Percentiles rank a stretch among this genome's conserved stretches.
These are phyloP conservation scores for Aspergillus clavatus DNA, from an alignment of 2,329 filamentous ascomycete genomes.

Conservation along the genomic window DNA sequence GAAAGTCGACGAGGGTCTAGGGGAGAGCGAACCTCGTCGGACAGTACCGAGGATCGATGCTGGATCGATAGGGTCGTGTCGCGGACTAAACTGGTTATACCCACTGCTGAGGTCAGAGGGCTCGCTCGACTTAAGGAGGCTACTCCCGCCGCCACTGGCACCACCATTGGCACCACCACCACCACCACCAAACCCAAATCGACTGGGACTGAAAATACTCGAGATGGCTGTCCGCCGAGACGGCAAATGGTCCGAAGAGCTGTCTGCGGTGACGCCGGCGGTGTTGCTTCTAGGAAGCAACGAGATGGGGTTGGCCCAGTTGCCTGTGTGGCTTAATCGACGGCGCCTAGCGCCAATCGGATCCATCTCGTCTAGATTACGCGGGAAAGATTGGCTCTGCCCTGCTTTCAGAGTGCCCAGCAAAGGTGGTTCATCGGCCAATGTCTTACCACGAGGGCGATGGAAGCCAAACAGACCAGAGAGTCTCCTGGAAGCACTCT, in stretches of 20 bases:
- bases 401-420: constrained; percentile 55
- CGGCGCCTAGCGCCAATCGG: constrained; percentile 48
- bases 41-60: constrained; percentile 41
- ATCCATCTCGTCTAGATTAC: constrained; percentile 50
- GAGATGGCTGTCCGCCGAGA: constrained; percentile 39
- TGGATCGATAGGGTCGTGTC: constrained; percentile 45
- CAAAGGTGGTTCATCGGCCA: constrained; percentile 54
- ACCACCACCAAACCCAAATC: constrained; percentile 36
- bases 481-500: constrained; percentile 50
- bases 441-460: constrained; percentile 57
- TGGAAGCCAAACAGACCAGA: constrained; percentile 55
- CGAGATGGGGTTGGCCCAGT: constrained; percentile 50
- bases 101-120: constrained; percentile 32
- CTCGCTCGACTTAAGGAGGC: constrained; percentile 28
- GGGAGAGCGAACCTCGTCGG: constrained; percentile 42
- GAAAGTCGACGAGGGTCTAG: constrained; percentile 49
- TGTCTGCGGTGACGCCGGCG: constrained; percentile 37
- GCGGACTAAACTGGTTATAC: constrained; percentile 46
- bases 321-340: constrained; percentile 54
- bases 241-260: constrained; percentile 37
- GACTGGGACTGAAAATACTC: constrained; percentile 41
- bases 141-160: constrained; percentile 25
- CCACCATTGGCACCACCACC: no score
- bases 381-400: constrained; percentile 61
- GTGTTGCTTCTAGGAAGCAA: constrained; percentile 45